Percentiles rank a stretch among this genome's conserved stretches.
phyloP scores from a whole-genome alignment of 768 basidiomycete species.

The Sporobolomyces roseus region DNA sequence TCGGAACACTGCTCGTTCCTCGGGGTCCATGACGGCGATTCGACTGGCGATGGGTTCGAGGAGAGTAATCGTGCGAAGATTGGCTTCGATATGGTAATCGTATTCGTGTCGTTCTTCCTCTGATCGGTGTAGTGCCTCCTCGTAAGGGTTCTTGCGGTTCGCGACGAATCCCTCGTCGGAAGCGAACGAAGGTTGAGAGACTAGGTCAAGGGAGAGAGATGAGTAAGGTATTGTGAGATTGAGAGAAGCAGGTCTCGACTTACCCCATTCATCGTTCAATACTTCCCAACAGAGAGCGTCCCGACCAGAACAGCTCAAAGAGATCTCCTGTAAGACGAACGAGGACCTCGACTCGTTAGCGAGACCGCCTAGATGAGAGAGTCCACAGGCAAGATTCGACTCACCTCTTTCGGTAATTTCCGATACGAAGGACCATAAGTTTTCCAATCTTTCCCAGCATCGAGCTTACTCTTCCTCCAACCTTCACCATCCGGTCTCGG shows the following conservation, averaged over 20 bases:
- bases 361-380: background rate
- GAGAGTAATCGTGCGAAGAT: conserved; percentile 79
- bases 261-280: conserved; percentile 95
- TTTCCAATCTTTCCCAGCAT: conserved; percentile 55
- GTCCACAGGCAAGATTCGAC: background rate
- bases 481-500: conserved; percentile 65
- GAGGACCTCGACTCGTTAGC: background rate
- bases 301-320: conserved; percentile 86
- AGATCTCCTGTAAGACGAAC: conserved; percentile 63
- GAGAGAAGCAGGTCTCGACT: conserved; percentile 62
- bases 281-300: conserved; percentile 93
- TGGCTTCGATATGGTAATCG: conserved; percentile 86
- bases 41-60: conserved; percentile 80
- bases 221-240: conserved; percentile 60
- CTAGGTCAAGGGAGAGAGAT: background rate
- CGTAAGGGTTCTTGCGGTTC: conserved; percentile 94
- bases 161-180: conserved; percentile 71
- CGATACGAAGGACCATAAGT: conserved; percentile 88
- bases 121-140: conserved; percentile 90
- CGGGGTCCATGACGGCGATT: conserved; percentile 79
- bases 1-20: conserved; percentile 77
- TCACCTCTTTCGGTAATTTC: conserved; percentile 74
- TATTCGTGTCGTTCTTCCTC: conserved; percentile 99
- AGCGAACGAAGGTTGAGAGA: conserved; percentile 52
- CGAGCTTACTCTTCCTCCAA: conserved; percentile 46